phyloP scores from a whole-genome alignment of 352 stramenopile species.

The Globisporangium solare region DNA sequence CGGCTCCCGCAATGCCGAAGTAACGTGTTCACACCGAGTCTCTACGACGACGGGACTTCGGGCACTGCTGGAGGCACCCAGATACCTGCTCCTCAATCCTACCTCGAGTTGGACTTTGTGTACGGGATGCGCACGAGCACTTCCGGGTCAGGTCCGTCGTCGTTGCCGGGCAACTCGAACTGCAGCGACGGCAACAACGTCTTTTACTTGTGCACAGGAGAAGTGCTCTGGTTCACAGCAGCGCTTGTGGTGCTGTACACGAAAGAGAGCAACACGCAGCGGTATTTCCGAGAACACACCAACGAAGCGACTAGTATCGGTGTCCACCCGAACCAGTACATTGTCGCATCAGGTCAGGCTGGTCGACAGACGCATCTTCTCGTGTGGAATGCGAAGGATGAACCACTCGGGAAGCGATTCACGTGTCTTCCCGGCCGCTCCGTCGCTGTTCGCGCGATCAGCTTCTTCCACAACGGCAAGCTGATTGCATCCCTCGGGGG shows the following conservation, averaged over 20 bases:
- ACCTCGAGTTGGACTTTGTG: conserved; percentile 53
- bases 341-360: conserved; percentile 58
- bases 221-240: conserved; percentile 64
- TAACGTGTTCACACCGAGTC: conserved; percentile 57
- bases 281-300: conserved; percentile 58
- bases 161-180: conserved; percentile 11
- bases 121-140: conserved; percentile 50
- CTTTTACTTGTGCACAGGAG: conserved; percentile 51
- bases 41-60: conserved; percentile 27
- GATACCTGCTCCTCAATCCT: conserved; percentile 25
- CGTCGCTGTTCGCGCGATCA: conserved; percentile 53
- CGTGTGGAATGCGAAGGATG: conserved; percentile 65
- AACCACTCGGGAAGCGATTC: conserved; percentile 49
- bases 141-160: conserved; percentile 5
- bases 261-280: conserved; percentile 41
- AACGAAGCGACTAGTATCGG: conserved; percentile 49
- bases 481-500: conserved; percentile 57
- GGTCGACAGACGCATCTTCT: conserved; percentile 53
- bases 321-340: conserved; percentile 53
- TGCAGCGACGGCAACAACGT: conserved; percentile 37
- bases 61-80: background rate
- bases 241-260: conserved; percentile 56
- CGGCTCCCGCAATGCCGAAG: conserved; percentile 63
- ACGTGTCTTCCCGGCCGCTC: conserved; percentile 47
- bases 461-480: conserved; percentile 70